Base-by-base conservation (phyloP, 2,329 filamentous ascomycete genomes). In the Rhexocercosporidium sp. region DNA sequence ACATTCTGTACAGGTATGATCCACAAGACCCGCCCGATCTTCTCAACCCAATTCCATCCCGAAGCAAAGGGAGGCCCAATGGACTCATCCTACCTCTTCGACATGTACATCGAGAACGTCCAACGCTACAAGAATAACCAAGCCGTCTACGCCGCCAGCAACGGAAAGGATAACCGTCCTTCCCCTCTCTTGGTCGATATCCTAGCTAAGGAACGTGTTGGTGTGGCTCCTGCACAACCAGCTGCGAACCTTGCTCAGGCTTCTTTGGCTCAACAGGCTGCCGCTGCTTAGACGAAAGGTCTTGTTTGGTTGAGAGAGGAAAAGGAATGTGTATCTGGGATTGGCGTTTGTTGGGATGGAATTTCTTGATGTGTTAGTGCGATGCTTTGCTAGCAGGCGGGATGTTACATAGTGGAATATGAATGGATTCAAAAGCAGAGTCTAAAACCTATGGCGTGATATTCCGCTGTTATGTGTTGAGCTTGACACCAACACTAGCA, bases 21-120 rank as follows among this genome's bases (percentile, higher is more conserved):
- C 79, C 96, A 99, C 87, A 94, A 92, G 82, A 92, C 92, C 66
- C 92, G 95, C 41, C 96, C 96, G 70, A 99, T 99, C 79, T 98
- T 99, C 87, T 95, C 92, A 71, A 97, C 94, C 27, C 96, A 99
- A 82, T 99, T 99, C 89, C 96, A 99, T 79, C 96, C 96, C 18
- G 96, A 99, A 83, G 96, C 96, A 74, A 97, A 97, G 86, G 96
- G 96, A 69, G 96, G 96, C 64, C 96, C 96, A 64, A 92, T 97
- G 82, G 96, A 99, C 84, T 96, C 93, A 71, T 90, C 93, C 1
- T 98, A 97, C 82, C 86, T 99, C 68, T 99, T 99, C 77, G 96
- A 99, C 82, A 93, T 93, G 84, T 99, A 98, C 83, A 84, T 98
- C 54, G 89, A 97, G 79, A 95, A 91, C 76, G 94, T 98, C 41